phyloP scores from a whole-genome alignment of 2,329 filamentous ascomycete species.

The Beauveria sp. region DNA sequence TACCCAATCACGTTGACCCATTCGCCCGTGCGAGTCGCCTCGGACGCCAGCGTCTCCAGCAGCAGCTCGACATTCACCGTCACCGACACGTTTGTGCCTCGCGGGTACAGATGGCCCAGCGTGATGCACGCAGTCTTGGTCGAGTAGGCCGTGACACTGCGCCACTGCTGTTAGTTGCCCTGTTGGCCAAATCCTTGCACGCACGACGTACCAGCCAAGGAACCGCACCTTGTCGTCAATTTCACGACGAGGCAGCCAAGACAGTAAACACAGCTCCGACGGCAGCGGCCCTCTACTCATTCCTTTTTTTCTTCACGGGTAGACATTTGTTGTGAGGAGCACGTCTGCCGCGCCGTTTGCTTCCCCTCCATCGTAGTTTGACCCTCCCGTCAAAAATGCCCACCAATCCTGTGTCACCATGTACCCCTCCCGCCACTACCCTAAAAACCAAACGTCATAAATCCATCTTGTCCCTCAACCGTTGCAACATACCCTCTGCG shows the following conservation, averaged over 20 bases:
- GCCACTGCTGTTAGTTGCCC: not conserved
- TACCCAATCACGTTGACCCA: constrained; percentile 92
- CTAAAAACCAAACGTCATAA: constrained; percentile 7
- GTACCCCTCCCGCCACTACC: not conserved
- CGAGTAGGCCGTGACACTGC: constrained; percentile 45
- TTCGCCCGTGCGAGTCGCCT: constrained; percentile 63
- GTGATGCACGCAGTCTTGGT: constrained; percentile 51
- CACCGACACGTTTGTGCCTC: constrained; percentile 37
- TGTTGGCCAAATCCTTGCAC: not conserved
- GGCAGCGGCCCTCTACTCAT: constrained; percentile 57
- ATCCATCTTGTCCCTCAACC: not conserved
- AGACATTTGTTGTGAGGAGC: no score
- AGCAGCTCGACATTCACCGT: constrained; percentile 66
- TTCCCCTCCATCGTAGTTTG: no score
- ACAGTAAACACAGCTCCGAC: constrained; percentile 58
- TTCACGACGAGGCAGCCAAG: constrained; percentile 44
- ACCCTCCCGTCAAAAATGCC: not conserved
- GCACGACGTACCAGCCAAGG: constrained; percentile 68
- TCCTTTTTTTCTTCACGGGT: not conserved
- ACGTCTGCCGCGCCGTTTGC: no score
- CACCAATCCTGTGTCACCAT: not conserved
- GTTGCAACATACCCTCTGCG: not conserved
- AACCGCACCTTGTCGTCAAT: constrained; percentile 78
- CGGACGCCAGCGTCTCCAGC: constrained; percentile 54
- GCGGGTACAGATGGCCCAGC: constrained; percentile 61